phyloP scores from a whole-genome alignment of 2,329 filamentous ascomycete species.

The Parascedosporium putredinis region DNA sequence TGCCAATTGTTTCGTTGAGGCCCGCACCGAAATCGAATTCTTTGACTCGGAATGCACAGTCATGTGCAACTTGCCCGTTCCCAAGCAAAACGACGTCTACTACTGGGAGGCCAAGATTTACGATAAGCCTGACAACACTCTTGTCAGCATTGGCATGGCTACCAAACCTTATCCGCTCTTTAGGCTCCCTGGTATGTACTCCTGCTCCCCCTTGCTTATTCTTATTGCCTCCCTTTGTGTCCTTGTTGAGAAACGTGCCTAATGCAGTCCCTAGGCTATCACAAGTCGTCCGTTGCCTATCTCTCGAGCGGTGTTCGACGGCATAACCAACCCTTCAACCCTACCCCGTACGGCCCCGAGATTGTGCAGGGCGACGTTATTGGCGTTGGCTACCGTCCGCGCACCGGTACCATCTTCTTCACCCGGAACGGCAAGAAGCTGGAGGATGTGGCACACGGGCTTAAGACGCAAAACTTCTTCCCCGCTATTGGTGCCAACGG shows the following conservation, averaged over 20 bases:
- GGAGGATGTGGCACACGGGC: conserved; percentile 84
- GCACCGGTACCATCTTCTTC: conserved; percentile 93
- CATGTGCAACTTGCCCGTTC: conserved; percentile 90
- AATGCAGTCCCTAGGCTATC: conserved; percentile 49
- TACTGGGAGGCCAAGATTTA: conserved; percentile 99
- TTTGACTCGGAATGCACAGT: conserved; percentile 97
- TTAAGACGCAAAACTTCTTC: conserved; percentile 95
- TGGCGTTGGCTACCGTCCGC: conserved; percentile 86
- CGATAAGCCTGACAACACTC: conserved; percentile 83
- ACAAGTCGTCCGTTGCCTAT: conserved; percentile 89
- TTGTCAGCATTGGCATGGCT: conserved; percentile 84
- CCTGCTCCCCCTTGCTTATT: neutral
- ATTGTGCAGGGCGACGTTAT: conserved; percentile 92
- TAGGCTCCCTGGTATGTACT: conserved; percentile 68
- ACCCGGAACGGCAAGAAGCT: conserved; percentile 96
- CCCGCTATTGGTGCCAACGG: conserved; percentile 94
- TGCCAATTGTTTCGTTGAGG: conserved; percentile 97
- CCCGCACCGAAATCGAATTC: conserved; percentile 93
- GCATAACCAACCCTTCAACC: conserved; percentile 83
- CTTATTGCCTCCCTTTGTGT: neutral
- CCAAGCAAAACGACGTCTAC: conserved; percentile 98
- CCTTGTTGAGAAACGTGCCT: neutral
- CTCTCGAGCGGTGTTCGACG: conserved; percentile 77
- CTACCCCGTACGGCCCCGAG: conserved; percentile 69
- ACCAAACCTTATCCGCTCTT: conserved; percentile 97